These are phyloP conservation scores for Nymphaea colorata DNA, from an alignment of 164 flowering plant species.

Conservation along the genomic window DNA sequence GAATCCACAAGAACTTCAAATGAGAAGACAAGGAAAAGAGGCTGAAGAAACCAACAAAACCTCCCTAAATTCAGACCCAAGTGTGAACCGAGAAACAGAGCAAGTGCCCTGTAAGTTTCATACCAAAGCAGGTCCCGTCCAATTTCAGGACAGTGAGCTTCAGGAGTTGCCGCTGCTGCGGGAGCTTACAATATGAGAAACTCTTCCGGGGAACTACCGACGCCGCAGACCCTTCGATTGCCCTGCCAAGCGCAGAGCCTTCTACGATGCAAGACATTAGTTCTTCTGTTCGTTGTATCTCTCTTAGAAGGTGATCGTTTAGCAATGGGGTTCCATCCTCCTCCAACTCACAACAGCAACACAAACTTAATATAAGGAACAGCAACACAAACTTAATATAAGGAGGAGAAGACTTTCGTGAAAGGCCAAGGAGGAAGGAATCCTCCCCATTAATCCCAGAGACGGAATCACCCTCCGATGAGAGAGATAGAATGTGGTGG, in stretches of 20 bases:
- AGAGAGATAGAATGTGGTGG: too few species aligned
- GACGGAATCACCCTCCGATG: too few species aligned
- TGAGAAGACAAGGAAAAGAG: conserved; percentile 1
- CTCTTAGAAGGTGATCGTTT: background rate
- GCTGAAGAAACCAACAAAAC: background rate
- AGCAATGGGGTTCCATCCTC: background rate
- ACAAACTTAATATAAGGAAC: too few species aligned
- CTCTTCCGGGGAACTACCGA: conserved; percentile 15
- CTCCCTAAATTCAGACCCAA: background rate
- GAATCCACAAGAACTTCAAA: background rate
- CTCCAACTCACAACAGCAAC: background rate
- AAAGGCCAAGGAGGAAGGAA: too few species aligned
- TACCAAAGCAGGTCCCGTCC: conserved; percentile 79
- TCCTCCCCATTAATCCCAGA: too few species aligned
- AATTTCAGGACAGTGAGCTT: conserved; percentile 64
- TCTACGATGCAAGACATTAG: background rate
- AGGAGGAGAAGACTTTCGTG: too few species aligned
- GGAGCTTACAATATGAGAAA: conserved; percentile 39
- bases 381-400: too few species aligned
- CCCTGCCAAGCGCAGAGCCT: background rate
- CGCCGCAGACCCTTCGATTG: background rate
- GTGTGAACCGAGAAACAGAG: background rate
- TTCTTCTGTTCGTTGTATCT: background rate
- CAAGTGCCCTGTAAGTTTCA: background rate
- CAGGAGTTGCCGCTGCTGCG: conserved; percentile 32